Evolutionary conservation across 345 rosid species (phyloP).

Genomic region (Camelina hispida): DNA sequence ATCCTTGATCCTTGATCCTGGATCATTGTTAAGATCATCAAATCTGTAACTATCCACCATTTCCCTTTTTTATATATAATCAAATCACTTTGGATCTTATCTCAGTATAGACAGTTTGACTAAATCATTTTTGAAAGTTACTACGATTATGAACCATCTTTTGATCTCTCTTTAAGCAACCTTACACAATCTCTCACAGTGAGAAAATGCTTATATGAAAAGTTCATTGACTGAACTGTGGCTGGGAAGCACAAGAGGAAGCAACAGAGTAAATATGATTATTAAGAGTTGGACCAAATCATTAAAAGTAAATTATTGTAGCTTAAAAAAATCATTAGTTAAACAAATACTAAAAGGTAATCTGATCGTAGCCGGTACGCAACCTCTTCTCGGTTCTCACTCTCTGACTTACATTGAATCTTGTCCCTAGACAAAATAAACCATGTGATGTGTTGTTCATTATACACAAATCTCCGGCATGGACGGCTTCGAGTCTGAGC

Average conservation of each 20-base stretch:
- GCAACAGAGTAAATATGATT: background rate
- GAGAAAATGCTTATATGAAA: background rate
- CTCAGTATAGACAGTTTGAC: background rate
- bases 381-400: slow-evolving; percentile 30
- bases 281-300: slow-evolving; percentile 4
- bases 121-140: background rate
- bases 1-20: background rate
- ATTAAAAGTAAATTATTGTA: background rate
- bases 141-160: background rate
- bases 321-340: background rate
- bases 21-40: slow-evolving; percentile 21
- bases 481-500: slow-evolving; percentile 22
- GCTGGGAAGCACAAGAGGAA: background rate
- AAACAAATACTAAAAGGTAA: slow-evolving; percentile 12
- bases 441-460: slow-evolving; percentile 47
- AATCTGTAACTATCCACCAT: slow-evolving; percentile 21
- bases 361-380: slow-evolving; percentile 36
- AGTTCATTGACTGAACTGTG: background rate
- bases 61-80: background rate
- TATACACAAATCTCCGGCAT: slow-evolving; percentile 3
- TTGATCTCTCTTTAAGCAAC: background rate
- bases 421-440: slow-evolving; percentile 40
- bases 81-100: background rate
- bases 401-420: slow-evolving; percentile 36
- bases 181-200: background rate